Evolutionary conservation across 2,329 filamentous ascomycete genomes (phyloP), one percentile per base, ranked within the genome.

Genomic region (Sordariomycetes sp.): DNA sequence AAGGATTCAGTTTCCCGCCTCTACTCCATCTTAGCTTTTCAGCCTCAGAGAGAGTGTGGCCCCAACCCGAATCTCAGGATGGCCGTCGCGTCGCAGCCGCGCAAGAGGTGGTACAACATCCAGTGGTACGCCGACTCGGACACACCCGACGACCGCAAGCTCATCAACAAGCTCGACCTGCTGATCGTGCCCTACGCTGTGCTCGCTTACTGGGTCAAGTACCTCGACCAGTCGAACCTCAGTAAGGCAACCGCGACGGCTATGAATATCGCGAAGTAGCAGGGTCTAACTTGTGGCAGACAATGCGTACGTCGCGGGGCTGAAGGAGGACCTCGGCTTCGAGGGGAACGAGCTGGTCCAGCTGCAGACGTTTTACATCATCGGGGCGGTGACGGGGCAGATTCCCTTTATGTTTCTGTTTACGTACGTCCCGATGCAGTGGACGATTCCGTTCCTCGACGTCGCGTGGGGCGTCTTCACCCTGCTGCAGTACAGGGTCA

Each of bases 391-490:
- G 1, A 64, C 77, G 0, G 77, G 77, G 5, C 76, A 79, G 63
- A 66, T 81, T 7, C 79, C 79, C 0, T 80, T 80, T 62, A 71
- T 76, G 61, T 79, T 79, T 60, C 66, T 81, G 1, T 77, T 81
- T 60, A 76, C 73, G 18, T 65, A 68, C 18, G 58, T 71, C 6
- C 70, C 77, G 0, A 77, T 82, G 67, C 72, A 75, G 58, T 81
- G 74, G 67, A 62, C 79, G 0, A 73, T 82, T 6, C 80, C 80
- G 0, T 70, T 72, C 10, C 69, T 81, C 60, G 78, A 82, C 59
- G 61, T 82, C 1, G 65, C 70, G 1, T 84, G 81, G 81, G 79
- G 79, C 0, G 66, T 82, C 18, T 79, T 83, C 60, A 84, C 80
- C 0, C 70, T 85, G 10, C 68, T 82, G 3, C 79, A 82, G 59